Evolutionary conservation across 169 alveolate genomes (phyloP).

Genomic region (Sarcocystis neurona): DNA sequence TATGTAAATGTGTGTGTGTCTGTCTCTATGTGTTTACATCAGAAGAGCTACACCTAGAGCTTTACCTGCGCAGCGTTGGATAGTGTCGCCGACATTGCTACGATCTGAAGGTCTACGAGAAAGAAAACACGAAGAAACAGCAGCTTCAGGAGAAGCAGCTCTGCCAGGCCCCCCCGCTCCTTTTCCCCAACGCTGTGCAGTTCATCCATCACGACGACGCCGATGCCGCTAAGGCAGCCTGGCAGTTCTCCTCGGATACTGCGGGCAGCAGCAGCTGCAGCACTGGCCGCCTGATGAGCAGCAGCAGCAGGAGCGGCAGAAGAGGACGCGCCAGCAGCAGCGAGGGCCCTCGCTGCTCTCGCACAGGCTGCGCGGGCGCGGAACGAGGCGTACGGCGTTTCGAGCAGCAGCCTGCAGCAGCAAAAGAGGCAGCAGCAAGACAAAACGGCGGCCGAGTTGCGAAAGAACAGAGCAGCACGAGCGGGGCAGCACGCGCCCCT

Average conservation of each 20-base stretch:
- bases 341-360: neutral
- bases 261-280: neutral
- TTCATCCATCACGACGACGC: constrained; percentile 77
- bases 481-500: too few species aligned
- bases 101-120: constrained; percentile 70
- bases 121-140: constrained; percentile 64
- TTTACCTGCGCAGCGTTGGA: constrained; percentile 75
- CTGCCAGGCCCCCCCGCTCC: constrained; percentile 78
- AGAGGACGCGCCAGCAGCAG: neutral
- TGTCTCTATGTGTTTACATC: neutral
- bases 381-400: too few species aligned
- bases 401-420: too few species aligned
- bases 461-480: too few species aligned
- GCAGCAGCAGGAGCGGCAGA: neutral
- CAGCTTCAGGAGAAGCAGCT: constrained; percentile 66
- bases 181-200: constrained; percentile 79
- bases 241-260: neutral
- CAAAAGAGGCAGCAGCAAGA: too few species aligned
- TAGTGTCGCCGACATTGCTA: constrained; percentile 86
- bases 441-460: too few species aligned
- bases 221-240: neutral
- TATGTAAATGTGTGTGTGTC: neutral
- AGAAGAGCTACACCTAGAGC: neutral
- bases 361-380: neutral
- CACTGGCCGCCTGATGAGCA: neutral